Base-by-base conservation (phyloP, 495 filamentous ascomycete genomes). In the Amorphotheca resinae region DNA sequence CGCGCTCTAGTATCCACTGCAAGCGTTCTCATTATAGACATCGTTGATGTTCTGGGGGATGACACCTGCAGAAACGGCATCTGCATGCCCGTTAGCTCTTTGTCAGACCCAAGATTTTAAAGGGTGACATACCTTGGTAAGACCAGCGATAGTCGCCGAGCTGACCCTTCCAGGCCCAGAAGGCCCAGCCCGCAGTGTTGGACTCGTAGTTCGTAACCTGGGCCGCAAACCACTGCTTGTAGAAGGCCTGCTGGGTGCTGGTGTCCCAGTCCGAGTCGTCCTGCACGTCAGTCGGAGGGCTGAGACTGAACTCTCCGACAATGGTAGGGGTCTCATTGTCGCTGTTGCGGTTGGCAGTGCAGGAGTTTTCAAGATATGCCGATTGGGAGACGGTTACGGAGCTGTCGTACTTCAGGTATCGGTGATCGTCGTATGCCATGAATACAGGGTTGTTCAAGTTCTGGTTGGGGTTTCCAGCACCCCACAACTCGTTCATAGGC, bases 111-210 rank as follows among this genome's bases (percentile, higher is more conserved):
- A 41, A 15, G 51, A 31, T 5, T 36, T 11, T 21, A n/a, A 37
- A 33, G 41, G 31, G 11, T 34, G 40, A 31, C 34, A 9, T 39
- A 40, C 43, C 38, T 44, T 69, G 50, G 52, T 80, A 80, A 23
- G 65, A 65, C 74, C 76, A 79, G 20, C 76, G 59, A 55, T 65
- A 77, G 55, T 80, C 75, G 16, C 68, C 63, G 38, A 70, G 55
- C 42, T 72, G 58, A 9, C 59, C 52, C 61, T 77, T 81, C 77
- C 77, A 79, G 9, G 62, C 62, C 77, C 76, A 81, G 54, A 75
- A 80, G 2, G 77, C 50, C 75, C 77, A 80, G 0, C 77, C 77
- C 9, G 60, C 59, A 33, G 67, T 64, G 28, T 42, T 5, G 52
- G 67, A 64, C 62, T 80, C 76, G 46, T 75, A 80, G 1, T 65